Base-by-base conservation (phyloP, 2,329 filamentous ascomycete genomes). In the Penicillium sp. region DNA sequence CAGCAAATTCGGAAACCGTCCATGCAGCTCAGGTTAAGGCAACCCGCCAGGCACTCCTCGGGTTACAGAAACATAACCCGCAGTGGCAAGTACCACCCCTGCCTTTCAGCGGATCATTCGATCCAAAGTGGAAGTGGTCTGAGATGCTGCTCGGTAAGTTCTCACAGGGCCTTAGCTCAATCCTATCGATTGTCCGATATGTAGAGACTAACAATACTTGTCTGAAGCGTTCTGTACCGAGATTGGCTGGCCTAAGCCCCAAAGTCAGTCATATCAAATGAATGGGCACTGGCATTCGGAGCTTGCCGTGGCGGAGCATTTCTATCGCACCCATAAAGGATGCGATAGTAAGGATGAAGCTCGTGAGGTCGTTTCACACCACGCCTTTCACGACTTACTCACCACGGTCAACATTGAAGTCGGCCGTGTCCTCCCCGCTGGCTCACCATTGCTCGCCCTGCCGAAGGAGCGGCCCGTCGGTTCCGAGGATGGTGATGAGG, bases 11-110 rank as follows among this genome's bases (percentile, higher is more conserved):
- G 19, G 4, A 61, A 63, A 11, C 58, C 63, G 6, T 50, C 56
- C 5, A 57, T 53, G 31, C 7, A 9, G 71, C 69, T 5, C 71
- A 66, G 27, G 65, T 69, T 3, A 60, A 63, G 14, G 64, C 64
- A 5, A 75, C 68, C 49, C 67, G 66, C n/a, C 64, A 60, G 31
- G 72, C 69, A 27, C 56, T 77, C 44, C 59, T 59, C 1, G 59
- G 59, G 7, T 33, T 77, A n/a, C 66, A 63, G 27, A 27, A 37
- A 19, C 61, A 63, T 14, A 63, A 69, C 59, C 63, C 67, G 2
- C 19, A 57, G 4, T 75, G 72, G 73, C 43, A 53, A 5, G 49
- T 75, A 3, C 72, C 74, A 6, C 63, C 70, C 22, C 54, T 66
- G 33, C 72, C 73, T 1, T 62, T 49, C 16, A 61, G 64, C 39